Evolutionary conservation across 2,329 filamentous ascomycete genomes (phyloP).

Genomic region (Fusarium neocosmosporiellum): DNA sequence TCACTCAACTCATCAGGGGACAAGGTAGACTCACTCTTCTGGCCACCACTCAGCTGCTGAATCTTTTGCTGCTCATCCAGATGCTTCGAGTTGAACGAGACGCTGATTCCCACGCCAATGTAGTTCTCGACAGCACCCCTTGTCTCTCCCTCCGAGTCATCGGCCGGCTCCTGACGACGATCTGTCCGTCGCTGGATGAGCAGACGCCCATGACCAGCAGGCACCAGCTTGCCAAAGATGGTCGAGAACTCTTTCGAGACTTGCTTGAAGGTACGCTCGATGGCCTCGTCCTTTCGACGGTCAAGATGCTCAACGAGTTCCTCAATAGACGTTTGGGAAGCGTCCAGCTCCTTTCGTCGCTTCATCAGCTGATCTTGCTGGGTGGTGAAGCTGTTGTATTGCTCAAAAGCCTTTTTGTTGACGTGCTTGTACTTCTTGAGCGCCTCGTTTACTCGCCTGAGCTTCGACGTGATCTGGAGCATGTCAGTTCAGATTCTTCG

Average conservation of each 20-base stretch:
- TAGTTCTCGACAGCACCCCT: slow-evolving; percentile 90
- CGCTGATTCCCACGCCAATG: slow-evolving; percentile 93
- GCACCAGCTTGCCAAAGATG: slow-evolving; percentile 95
- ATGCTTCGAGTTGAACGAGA: slow-evolving; percentile 98
- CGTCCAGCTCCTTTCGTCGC: slow-evolving; percentile 87
- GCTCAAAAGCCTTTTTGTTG: slow-evolving; percentile 99
- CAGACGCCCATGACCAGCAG: slow-evolving; percentile 88
- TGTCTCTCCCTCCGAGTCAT: slow-evolving; percentile 76
- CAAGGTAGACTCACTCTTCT: slow-evolving; percentile 80
- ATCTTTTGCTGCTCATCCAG: slow-evolving; percentile 96
- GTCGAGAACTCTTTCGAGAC: slow-evolving; percentile 92
- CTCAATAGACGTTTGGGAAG: slow-evolving; percentile 87
- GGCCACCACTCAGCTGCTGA: slow-evolving; percentile 94
- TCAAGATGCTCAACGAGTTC: slow-evolving; percentile 93
- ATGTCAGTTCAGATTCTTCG: slow-evolving; percentile 17
- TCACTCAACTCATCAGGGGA: neutral
- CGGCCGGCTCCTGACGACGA: slow-evolving; percentile 63
- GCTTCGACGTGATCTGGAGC: slow-evolving; percentile 67
- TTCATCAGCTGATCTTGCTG: slow-evolving; percentile 89
- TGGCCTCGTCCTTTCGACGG: slow-evolving; percentile 96
- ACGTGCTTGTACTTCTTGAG: slow-evolving; percentile 98
- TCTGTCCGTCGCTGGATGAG: slow-evolving; percentile 94
- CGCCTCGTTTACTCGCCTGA: slow-evolving; percentile 91
- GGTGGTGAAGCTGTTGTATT: slow-evolving; percentile 96
- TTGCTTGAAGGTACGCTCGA: slow-evolving; percentile 98